These are phyloP conservation scores for Penicillium digitatum DNA, from an alignment of 2,329 filamentous ascomycete genomes.

Conservation along the genomic window DNA sequence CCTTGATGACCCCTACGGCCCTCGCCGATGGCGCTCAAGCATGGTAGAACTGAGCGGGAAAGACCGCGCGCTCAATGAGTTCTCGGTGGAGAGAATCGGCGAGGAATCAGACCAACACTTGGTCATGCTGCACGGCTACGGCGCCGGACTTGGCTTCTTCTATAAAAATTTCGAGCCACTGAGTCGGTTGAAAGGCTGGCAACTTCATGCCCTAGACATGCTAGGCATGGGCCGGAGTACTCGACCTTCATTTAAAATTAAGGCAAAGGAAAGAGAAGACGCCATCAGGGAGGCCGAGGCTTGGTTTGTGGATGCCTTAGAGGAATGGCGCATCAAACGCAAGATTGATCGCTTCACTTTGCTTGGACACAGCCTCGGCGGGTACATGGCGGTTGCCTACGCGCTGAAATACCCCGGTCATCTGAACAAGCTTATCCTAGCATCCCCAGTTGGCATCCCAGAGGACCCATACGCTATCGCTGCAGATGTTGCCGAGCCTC, in stretches of 20 bases:
- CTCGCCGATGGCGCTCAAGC: conserved; percentile 77
- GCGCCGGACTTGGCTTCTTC: conserved; percentile 93
- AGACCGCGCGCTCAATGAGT: conserved; percentile 85
- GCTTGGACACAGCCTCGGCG: conserved; percentile 86
- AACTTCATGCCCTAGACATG: conserved; percentile 89
- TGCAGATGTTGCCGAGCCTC: conserved; percentile 73
- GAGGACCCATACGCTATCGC: conserved; percentile 87
- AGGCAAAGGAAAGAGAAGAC: conserved; percentile 71
- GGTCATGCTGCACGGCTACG: conserved; percentile 95
- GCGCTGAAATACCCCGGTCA: conserved; percentile 93
- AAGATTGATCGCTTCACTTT: conserved; percentile 93
- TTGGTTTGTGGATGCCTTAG: conserved; percentile 93
- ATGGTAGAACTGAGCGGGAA: conserved; percentile 82
- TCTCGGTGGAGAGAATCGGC: conserved; percentile 77
- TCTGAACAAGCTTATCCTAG: conserved; percentile 92
- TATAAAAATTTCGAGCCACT: conserved; percentile 96
- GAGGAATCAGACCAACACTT: conserved; percentile 79
- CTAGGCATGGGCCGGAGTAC: conserved; percentile 90
- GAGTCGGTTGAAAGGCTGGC: conserved; percentile 74
- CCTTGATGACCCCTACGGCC: conserved; percentile 71
- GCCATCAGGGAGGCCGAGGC: conserved; percentile 86
- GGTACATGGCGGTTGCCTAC: conserved; percentile 92
- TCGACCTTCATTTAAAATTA: conserved; percentile 77
- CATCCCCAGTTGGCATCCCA: conserved; percentile 88
- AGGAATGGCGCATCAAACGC: conserved; percentile 87